Conservation (phyloP, 768 basidiomycete species). For the Clavaria fumosa region DNA sequence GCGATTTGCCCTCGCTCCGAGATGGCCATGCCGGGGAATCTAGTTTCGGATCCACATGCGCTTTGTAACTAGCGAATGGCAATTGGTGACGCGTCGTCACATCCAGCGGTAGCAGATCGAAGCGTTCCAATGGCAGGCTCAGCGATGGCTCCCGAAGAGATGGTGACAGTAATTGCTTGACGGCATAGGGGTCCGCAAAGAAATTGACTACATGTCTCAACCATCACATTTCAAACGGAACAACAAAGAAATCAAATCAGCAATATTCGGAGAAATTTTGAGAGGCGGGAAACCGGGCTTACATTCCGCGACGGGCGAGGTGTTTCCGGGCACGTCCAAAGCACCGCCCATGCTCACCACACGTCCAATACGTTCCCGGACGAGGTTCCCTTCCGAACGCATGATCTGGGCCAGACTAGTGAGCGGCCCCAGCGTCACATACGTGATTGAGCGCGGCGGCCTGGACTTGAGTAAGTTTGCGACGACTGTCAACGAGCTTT, state of each 20-base stretch:
- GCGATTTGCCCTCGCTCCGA: slow-evolving; percentile 29
- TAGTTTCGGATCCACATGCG: slow-evolving; percentile 47
- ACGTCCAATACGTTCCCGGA: slow-evolving; percentile 49
- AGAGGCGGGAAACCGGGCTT: too few species aligned
- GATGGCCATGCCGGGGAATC: slow-evolving; percentile 35
- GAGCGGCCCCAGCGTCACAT: slow-evolving; percentile 60
- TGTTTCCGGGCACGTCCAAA: slow-evolving; percentile 83
- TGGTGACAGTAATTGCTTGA: slow-evolving; percentile 46
- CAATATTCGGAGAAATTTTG: too few species aligned
- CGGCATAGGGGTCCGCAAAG: slow-evolving; percentile 79
- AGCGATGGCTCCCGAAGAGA: slow-evolving; percentile 17
- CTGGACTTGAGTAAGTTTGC: slow-evolving; percentile 37
- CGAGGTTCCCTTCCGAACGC: slow-evolving; percentile 33
- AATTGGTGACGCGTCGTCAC: slow-evolving; percentile 71
- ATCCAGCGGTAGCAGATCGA: slow-evolving; percentile 64
- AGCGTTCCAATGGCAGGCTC: slow-evolving; percentile 47
- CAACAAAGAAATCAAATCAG: background rate
- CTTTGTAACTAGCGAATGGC: slow-evolving; percentile 48
- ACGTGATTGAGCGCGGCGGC: slow-evolving; percentile 43
- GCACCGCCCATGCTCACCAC: slow-evolving; percentile 90
- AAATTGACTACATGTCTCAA: slow-evolving; percentile 72
- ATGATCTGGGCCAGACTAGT: slow-evolving; percentile 67
- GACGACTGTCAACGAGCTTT: slow-evolving; percentile 36
- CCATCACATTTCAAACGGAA: too few species aligned
- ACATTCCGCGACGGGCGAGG: slow-evolving; percentile 74